Evolutionary conservation across 2,329 filamentous ascomycete genomes (phyloP), one percentile per base, ranked within the genome.

Genomic region (Aspergillus proliferans): DNA sequence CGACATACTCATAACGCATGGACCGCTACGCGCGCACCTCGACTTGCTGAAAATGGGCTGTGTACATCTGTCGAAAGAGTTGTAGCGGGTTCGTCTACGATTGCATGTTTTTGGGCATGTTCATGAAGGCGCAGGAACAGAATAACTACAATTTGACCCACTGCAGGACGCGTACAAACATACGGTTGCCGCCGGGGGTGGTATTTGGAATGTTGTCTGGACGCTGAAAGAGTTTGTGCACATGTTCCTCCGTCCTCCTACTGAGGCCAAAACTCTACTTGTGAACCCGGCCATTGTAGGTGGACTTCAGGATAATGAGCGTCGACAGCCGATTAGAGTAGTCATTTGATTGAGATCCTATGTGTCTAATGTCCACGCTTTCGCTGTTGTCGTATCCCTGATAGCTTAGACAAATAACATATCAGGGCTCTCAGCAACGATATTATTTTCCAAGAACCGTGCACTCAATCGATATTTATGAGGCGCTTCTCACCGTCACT

Each of bases 21-120:
- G 80, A 1, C 88, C 88, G 18, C 86, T 87, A 8, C 79, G 79
- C 64, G 76, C 80, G 61, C 87, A 94, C 66, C 73, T 83, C 19
- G 84, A 72, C 43, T 45, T 71, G 12, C 59, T 58, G 0, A 54
- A 61, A 2, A 67, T 88, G 26, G 88, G 86, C 45, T 89, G 85
- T 57, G 74, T 79, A 36, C 75, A 79, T 51, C 75, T 94, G 10
- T 74, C 88, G 8, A 67, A 72, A 6, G 85, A 89, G 58, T 66
- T 88, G 6, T 86, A 84, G 81, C 15, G 21, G 14, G 58, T 58
- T 12, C 82, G 79, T 56, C 88, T 87, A 0, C 74, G 71, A n/a
- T 69, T 92, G n/a, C 87, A 92, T 68, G 76, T 92, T 15, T 91
- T 90, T 64, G 88, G 87, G 2, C 88, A 93, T 69, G 77, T 90